phyloP scores from a whole-genome alignment of 495 filamentous ascomycete genomes.

The Acidiella bohemica region DNA sequence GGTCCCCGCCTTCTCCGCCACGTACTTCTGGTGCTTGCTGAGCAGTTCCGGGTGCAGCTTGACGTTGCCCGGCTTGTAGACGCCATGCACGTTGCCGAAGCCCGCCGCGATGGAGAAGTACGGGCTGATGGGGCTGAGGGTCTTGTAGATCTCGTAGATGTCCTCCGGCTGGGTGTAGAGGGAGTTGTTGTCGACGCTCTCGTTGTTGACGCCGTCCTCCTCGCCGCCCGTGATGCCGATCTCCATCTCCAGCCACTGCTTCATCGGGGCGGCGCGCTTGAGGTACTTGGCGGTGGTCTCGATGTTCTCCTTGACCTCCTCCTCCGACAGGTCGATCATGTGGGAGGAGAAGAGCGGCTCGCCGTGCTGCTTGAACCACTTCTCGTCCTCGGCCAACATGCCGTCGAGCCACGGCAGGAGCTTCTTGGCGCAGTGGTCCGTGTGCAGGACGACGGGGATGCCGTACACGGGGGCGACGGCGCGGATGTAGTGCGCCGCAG shows the following conservation, averaged over 20 bases:
- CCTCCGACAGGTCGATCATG: conserved; percentile 96
- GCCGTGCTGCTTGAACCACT: conserved; percentile 79
- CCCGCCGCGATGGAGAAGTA: conserved; percentile 98
- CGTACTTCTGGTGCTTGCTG: conserved; percentile 82
- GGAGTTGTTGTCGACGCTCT: conserved; percentile 82
- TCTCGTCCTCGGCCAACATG: conserved; percentile 84
- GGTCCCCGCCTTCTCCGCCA: conserved; percentile 55
- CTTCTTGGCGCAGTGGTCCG: conserved; percentile 46
- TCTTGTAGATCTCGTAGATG: conserved; percentile 28
- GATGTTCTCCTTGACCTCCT: conserved; percentile 80
- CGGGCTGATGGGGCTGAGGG: conserved; percentile 51
- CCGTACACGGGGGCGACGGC: conserved; percentile 75
- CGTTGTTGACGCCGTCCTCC: conserved; percentile 86
- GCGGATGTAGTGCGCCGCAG: conserved; percentile 88
- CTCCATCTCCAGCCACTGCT: conserved; percentile 99
- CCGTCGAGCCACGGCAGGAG: conserved; percentile 70
- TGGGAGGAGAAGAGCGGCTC: conserved; percentile 88
- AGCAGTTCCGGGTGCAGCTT: conserved; percentile 88
- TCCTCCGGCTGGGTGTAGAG: conserved; percentile 81
- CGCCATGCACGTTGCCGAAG: conserved; percentile 98
- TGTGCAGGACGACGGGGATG: conserved; percentile 83
- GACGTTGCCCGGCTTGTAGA: conserved; percentile 98
- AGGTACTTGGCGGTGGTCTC: conserved; percentile 79
- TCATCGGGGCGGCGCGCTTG: conserved; percentile 82
- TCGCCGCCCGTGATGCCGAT: conserved; percentile 92